These are phyloP conservation scores for Mallotus repandus DNA, from an alignment of 441 rosid genomes.

Conservation along the genomic window DNA sequence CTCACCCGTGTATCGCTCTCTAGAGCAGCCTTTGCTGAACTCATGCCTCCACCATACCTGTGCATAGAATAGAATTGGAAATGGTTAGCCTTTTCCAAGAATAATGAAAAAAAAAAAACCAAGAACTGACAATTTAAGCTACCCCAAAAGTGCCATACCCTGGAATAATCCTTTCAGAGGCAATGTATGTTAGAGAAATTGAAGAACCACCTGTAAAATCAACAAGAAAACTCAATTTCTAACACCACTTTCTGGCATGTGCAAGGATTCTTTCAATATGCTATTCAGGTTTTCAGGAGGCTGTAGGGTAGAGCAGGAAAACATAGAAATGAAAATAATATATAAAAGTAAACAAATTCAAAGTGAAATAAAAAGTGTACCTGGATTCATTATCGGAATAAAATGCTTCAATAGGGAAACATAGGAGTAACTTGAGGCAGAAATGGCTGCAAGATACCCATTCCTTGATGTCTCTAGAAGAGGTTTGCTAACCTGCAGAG, in stretches of 20 bases:
- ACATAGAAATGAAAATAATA: not conserved
- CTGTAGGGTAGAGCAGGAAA: not conserved
- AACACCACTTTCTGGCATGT: not conserved
- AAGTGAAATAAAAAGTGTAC: constrained; percentile 21
- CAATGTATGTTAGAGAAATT: constrained; percentile 89
- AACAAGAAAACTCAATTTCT: constrained; percentile 8
- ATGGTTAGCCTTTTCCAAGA: not conserved
- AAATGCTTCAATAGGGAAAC: constrained; percentile 83
- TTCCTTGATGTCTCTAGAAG: constrained; percentile 89
- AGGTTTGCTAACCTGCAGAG: constrained; percentile 67
- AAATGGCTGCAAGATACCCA: constrained; percentile 90
- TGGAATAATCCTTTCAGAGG: constrained; percentile 93
- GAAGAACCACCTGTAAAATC: constrained; percentile 70
- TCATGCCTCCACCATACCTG: constrained; percentile 99
- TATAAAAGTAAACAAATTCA: not conserved
- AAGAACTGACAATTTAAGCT: not conserved
- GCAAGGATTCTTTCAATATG: not conserved
- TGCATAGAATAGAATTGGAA: not conserved
- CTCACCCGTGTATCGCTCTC: constrained; percentile 92
- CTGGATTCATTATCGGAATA: constrained; percentile 94
- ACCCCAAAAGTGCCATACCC: constrained; percentile 47
- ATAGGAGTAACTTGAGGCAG: constrained; percentile 91
- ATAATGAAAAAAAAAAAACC: not conserved
- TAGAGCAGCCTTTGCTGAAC: constrained; percentile 96
- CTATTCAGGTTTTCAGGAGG: not conserved